Percentiles rank a stretch among this genome's conserved stretches.
Conservation (phyloP, 208 protist genomes). For the Trypanosoma melophagium region DNA sequence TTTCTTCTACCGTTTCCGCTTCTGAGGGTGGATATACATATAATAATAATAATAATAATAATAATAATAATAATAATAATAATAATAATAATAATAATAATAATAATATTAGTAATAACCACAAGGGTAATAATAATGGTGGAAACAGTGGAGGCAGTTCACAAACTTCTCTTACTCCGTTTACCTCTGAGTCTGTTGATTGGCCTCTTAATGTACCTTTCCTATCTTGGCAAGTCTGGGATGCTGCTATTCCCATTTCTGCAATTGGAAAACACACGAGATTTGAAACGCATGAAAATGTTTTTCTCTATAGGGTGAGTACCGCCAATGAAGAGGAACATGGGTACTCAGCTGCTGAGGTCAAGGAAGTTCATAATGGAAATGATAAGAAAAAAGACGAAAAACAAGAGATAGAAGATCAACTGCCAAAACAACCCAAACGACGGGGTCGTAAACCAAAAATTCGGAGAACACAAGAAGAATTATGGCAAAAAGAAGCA, state of each 20-base stretch:
- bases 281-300: conserved; percentile 71
- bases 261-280: conserved; percentile 52
- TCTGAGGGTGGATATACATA: neutral
- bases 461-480: conserved; percentile 26
- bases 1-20: neutral
- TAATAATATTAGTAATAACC: neutral
- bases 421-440: neutral
- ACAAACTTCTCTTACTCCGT: neutral
- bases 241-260: conserved; percentile 66
- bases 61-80: neutral
- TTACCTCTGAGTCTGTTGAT: conserved; percentile 41
- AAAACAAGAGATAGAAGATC: neutral
- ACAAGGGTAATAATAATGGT: neutral
- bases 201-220: conserved; percentile 89
- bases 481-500: conserved; percentile 29
- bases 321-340: conserved; percentile 16
- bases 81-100: neutral
- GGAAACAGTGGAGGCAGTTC: neutral
- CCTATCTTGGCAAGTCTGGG: conserved; percentile 89
- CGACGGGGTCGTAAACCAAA: conserved; percentile 19
- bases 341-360: neutral
- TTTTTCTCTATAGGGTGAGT: conserved; percentile 71
- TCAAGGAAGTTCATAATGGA: neutral
- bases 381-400: neutral
- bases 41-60: neutral